These are phyloP conservation scores for Clonostachys rhizophaga DNA, from an alignment of 2,329 filamentous ascomycete species.

Conservation along the genomic window DNA sequence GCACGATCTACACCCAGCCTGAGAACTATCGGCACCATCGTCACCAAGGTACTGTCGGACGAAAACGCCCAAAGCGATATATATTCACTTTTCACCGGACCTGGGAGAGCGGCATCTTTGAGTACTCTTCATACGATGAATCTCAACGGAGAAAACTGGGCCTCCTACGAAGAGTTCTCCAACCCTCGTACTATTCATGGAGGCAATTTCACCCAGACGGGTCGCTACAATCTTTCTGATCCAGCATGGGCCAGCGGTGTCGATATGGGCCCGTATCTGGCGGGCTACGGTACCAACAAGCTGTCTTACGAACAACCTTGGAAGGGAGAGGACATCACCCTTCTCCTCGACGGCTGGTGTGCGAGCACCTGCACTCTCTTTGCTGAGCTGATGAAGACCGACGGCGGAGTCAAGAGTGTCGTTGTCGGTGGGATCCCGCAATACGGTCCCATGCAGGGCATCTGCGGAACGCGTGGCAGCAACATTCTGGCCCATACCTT, in stretches of 20 bases:
- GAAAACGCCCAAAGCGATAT: background rate
- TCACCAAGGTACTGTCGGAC: background rate
- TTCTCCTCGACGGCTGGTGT: conserved; percentile 52
- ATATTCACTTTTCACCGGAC: too few relatives aligned
- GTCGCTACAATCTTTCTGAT: conserved; percentile 1
- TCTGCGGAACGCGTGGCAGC: conserved; percentile 55
- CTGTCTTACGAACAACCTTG: conserved; percentile 15
- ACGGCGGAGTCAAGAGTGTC: conserved; percentile 49
- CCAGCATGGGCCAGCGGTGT: conserved; percentile 28
- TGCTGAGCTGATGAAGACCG: conserved; percentile 45
- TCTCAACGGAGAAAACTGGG: background rate
- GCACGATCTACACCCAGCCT: background rate
- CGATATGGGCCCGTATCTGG: conserved; percentile 27
- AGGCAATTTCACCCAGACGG: background rate
- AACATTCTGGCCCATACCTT: conserved; percentile 23
- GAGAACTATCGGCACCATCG: background rate
- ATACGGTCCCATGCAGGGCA: conserved; percentile 44
- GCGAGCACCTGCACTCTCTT: conserved; percentile 57
- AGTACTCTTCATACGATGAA: too few relatives aligned
- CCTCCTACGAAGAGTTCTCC: background rate
- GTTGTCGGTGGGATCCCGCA: conserved; percentile 52
- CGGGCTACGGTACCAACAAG: conserved; percentile 28
- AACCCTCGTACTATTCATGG: background rate
- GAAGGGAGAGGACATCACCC: conserved; percentile 28
- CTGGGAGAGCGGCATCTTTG: too few relatives aligned